Evolutionary conservation across 2,329 filamentous ascomycete species (phyloP), one percentile per base, ranked within the genome.

Genomic region (Cladobotryum mycophilum): DNA sequence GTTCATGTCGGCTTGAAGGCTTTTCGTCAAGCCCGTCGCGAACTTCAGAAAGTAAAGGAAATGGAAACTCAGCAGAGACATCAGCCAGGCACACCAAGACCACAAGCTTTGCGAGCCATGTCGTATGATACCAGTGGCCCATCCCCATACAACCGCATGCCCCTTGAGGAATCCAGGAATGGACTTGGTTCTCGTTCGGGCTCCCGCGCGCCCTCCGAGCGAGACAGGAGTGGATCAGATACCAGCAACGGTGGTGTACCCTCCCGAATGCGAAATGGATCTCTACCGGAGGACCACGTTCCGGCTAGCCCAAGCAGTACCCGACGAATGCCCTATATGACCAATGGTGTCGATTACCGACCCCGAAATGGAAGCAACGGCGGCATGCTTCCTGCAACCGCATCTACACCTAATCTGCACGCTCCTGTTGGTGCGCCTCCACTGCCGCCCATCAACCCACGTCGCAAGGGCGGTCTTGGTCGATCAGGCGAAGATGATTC

Each of bases 391-490:
- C 57, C 58, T 1, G 57, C 59, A 9, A 58, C 67, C 1, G 60
- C 59, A 5, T 71, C 69, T 12, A 68, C 67, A 5, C 67, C 70
- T 1, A 69, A 70, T 52, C 55, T 71, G 40, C 69, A 69, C 43
- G 61, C 62, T 5, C 63, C 59, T 11, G 57, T 61, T 15, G 25
- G 47, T 2, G 70, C 67, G 2, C 79, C 79, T 2, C 79, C 79
- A 2, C 52, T 83, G 35, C 80, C 80, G 2, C 79, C 79, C 2
- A 78, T 83, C 61, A 82, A 82, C 59, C 80, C 80, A 25, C 72
- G 77, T 45, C 73, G 80, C 9, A 73, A 76, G 48, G 73, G 71
- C 9, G 64, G 65, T 3, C 54, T 72, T 17, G 56, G 64, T 37
- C 66, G 68, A 15, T 65, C 66, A 15, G 63, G 61, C 12, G 66